Conservation (phyloP, 2,329 filamentous ascomycete species). For the Colletotrichum scovillei region DNA sequence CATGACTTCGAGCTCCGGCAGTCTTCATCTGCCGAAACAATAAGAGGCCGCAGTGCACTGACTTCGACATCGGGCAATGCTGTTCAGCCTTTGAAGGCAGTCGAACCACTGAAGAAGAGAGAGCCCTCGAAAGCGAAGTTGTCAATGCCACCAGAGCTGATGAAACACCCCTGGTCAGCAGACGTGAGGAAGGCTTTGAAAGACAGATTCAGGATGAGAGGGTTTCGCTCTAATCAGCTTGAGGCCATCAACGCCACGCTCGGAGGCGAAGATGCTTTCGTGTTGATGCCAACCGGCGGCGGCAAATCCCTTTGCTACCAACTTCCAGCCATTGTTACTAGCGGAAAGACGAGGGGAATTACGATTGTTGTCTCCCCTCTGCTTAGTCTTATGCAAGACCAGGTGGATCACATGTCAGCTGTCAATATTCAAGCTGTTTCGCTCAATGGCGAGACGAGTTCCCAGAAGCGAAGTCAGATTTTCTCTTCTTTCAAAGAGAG, state of each 20-base stretch:
- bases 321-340: slow-evolving; percentile 84
- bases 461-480: slow-evolving; percentile 73
- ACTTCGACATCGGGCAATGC: slow-evolving; percentile 62
- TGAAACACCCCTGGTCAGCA: slow-evolving; percentile 83
- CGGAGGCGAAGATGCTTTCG: slow-evolving; percentile 87
- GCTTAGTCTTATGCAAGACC: slow-evolving; percentile 96
- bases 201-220: slow-evolving; percentile 84
- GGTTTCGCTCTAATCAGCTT: slow-evolving; percentile 91
- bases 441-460: slow-evolving; percentile 81
- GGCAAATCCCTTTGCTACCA: slow-evolving; percentile 98
- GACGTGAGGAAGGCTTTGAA: slow-evolving; percentile 86
- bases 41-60: slow-evolving; percentile 51
- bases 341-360: slow-evolving; percentile 84
- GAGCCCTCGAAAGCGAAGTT: slow-evolving; percentile 44
- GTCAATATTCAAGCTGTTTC: slow-evolving; percentile 83
- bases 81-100: slow-evolving; percentile 45
- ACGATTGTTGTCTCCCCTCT: slow-evolving; percentile 96
- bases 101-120: slow-evolving; percentile 46
- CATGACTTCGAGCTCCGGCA: slow-evolving; percentile 60
- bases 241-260: slow-evolving; percentile 97
- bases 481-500: slow-evolving; percentile 71
- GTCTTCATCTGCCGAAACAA: slow-evolving; percentile 42
- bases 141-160: slow-evolving; percentile 61
- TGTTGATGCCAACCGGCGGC: slow-evolving; percentile 97
- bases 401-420: slow-evolving; percentile 83